These are phyloP conservation scores for Aspergillus sp. DNA, from an alignment of 2,329 filamentous ascomycete genomes.

Conservation along the genomic window DNA sequence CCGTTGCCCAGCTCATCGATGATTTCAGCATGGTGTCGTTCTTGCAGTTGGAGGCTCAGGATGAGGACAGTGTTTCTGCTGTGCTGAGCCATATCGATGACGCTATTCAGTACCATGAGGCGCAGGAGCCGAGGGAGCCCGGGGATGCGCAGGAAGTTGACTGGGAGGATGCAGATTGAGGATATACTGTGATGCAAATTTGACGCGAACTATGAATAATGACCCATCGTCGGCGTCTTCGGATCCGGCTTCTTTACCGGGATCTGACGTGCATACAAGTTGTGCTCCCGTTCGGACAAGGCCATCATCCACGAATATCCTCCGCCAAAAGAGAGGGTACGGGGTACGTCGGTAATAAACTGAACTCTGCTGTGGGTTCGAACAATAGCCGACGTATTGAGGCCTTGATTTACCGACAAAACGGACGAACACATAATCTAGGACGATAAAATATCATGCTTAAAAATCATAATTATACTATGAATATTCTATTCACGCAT, in stretches of 20 bases:
- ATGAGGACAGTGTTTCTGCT: conserved; percentile 84
- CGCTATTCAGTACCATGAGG: conserved; percentile 88
- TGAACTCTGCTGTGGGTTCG: not conserved
- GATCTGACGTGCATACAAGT: not conserved
- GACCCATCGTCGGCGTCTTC: not conserved
- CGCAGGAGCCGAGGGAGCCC: conserved; percentile 85
- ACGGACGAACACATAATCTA: not conserved
- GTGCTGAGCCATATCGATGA: conserved; percentile 93
- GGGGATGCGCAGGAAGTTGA: conserved; percentile 62
- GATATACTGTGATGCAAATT: not conserved
- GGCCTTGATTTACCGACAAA: not conserved
- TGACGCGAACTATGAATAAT: not conserved
- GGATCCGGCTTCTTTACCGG: not conserved
- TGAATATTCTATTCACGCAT: not conserved
- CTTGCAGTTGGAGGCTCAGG: conserved; percentile 80
- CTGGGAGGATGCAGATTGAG: conserved; percentile 41
- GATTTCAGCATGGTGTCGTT: conserved; percentile 99
- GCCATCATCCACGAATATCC: not conserved
- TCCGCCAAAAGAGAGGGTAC: not conserved
- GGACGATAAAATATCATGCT: not conserved
- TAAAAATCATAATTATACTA: not conserved
- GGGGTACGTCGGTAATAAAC: not conserved
- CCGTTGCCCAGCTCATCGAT: conserved; percentile 88
- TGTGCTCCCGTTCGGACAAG: not conserved
- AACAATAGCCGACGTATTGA: not conserved